Evolutionary conservation across 2,329 filamentous ascomycete genomes (phyloP).

Genomic region (Diaporthe sp.): DNA sequence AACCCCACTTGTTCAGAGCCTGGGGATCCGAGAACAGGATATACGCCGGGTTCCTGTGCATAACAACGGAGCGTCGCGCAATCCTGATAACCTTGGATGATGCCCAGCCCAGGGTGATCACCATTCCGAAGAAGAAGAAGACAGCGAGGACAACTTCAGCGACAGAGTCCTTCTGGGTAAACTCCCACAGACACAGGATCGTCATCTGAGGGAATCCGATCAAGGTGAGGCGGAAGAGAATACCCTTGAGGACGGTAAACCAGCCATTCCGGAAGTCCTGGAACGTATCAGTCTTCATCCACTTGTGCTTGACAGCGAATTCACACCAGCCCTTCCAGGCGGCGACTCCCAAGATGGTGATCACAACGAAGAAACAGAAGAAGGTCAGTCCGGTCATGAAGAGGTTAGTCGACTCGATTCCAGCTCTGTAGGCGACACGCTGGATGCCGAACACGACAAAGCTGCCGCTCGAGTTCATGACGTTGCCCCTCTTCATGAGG

Average conservation of each 20-base stretch:
- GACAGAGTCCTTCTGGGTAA: conserved; percentile 85
- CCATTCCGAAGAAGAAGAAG: conserved; percentile 87
- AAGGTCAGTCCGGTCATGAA: conserved; percentile 93
- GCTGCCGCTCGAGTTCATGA: conserved; percentile 63
- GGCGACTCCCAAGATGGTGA: conserved; percentile 78
- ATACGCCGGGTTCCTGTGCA: conserved; percentile 97
- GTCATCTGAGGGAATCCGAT: conserved; percentile 94
- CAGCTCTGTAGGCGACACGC: conserved; percentile 85
- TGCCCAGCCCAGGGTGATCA: conserved; percentile 83
- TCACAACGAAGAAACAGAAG: conserved; percentile 84
- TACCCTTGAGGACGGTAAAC: conserved; percentile 92
- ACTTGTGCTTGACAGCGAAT: conserved; percentile 76
- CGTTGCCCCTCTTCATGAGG: conserved; percentile 65
- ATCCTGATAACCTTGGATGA: conserved; percentile 90
- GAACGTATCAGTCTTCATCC: conserved; percentile 88
- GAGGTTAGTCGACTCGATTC: conserved; percentile 90
- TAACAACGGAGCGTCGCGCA: conserved; percentile 85
- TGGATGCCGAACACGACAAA: conserved; percentile 83
- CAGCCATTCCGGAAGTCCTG: conserved; percentile 94
- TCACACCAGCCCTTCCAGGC: conserved; percentile 87
- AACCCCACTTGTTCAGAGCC: conserved; percentile 96
- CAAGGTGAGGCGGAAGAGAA: conserved; percentile 88
- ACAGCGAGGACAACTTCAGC: conserved; percentile 89
- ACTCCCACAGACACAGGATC: conserved; percentile 92
- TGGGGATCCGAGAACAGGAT: conserved; percentile 97